A percentile compares a stretch with the other conserved stretches of the same genome.
These are phyloP conservation scores for Coemansia sp. DNA, from an alignment of 192 early-diverging fungal genomes.

Conservation along the genomic window DNA sequence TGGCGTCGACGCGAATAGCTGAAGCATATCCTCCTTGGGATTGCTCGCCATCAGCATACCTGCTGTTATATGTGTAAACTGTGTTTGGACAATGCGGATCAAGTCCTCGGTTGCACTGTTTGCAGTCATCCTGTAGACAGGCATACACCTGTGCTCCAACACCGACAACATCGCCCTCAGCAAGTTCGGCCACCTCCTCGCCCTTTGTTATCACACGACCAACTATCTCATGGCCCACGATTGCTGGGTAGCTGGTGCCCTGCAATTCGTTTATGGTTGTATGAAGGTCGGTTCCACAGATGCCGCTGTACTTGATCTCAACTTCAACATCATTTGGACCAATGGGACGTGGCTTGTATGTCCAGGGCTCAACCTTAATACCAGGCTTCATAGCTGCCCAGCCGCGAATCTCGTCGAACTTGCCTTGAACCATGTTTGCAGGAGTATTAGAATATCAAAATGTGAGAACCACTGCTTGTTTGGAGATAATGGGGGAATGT, in stretches of 20 bases:
- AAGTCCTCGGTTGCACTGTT: constrained; percentile 46
- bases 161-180: constrained; percentile 66
- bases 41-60: constrained; percentile 54
- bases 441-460: neutral
- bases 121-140: constrained; percentile 55
- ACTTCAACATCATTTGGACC: constrained; percentile 68
- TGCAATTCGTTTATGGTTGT: constrained; percentile 62
- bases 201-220: constrained; percentile 63
- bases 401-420: constrained; percentile 45
- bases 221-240: constrained; percentile 71
- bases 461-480: neutral
- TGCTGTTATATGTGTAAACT: constrained; percentile 55
- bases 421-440: constrained; percentile 31
- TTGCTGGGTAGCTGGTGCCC: constrained; percentile 37
- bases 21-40: constrained; percentile 62
- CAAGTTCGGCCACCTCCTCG: constrained; percentile 50
- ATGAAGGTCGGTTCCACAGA: constrained; percentile 80
- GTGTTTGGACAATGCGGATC: constrained; percentile 50
- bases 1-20: constrained; percentile 57
- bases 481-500: neutral
- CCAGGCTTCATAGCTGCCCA: constrained; percentile 45
- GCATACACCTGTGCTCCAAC: constrained; percentile 64
- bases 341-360: constrained; percentile 60
- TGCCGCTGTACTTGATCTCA: constrained; percentile 71
- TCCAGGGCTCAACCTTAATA: constrained; percentile 38